A percentile compares a stretch with the other conserved stretches of the same genome.
Conservation (phyloP, 257 asterid genomes). For the Solanum sejunctum region DNA sequence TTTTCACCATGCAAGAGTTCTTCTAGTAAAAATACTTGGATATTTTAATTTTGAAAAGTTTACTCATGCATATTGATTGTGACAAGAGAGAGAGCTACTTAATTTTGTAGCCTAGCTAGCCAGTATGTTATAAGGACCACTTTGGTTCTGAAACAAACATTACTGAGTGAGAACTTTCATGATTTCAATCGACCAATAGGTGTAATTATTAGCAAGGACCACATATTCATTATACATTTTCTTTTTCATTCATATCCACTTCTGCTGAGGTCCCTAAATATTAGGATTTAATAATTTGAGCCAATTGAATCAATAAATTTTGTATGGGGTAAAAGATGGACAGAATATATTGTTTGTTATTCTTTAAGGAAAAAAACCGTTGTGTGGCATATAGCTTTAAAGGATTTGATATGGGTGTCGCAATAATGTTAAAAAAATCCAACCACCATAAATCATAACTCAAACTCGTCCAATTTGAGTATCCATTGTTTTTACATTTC, state of each 20-base stretch:
- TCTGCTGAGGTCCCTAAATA: neutral
- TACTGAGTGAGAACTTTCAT: neutral
- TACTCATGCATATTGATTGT: neutral
- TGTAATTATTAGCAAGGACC: neutral
- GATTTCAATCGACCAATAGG: neutral
- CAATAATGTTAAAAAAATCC: no score
- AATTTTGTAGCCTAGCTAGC: neutral
- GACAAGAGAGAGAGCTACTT: neutral
- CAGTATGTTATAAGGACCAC: neutral
- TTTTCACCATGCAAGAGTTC: neutral
- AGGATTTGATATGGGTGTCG: no score
- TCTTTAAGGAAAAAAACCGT: no score
- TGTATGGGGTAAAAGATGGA: neutral
- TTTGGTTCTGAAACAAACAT: neutral
- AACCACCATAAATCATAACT: no score
- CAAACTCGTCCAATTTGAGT: no score
- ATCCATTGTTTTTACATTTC: no score
- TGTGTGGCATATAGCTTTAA: no score
- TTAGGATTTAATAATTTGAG: neutral
- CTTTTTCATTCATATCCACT: neutral
- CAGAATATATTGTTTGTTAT: neutral
- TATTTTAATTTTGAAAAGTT: neutral
- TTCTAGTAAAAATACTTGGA: neutral
- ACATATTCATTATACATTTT: neutral
- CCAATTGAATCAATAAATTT: neutral